Percentiles rank a stretch among this genome's conserved stretches.
These are phyloP conservation scores for Pythium grandisporangium DNA, from an alignment of 352 stramenopile genomes.

Conservation along the genomic window DNA sequence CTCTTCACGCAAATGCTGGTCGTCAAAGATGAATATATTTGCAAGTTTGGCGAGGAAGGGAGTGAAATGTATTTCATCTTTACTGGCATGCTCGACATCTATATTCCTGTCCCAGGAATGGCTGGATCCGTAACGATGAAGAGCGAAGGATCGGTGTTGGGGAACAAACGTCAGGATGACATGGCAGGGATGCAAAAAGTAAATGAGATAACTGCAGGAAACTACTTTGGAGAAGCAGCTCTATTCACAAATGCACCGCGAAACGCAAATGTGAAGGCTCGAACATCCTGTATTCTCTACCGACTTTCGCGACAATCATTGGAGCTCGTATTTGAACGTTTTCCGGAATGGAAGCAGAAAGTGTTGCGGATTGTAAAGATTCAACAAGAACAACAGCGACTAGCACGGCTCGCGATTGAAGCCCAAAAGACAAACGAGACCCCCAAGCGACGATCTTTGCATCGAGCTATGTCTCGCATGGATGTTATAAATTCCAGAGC, in stretches of 20 bases:
- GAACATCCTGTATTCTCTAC: slow-evolving; percentile 55
- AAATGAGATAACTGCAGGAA: slow-evolving; percentile 44
- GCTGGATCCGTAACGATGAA: neutral
- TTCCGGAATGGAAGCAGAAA: slow-evolving; percentile 53
- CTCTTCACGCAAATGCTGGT: slow-evolving; percentile 48
- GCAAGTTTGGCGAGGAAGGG: slow-evolving; percentile 39
- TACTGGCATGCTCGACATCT: slow-evolving; percentile 44
- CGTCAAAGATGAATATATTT: slow-evolving; percentile 49
- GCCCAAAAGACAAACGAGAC: slow-evolving; percentile 11
- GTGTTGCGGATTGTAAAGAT: slow-evolving; percentile 56
- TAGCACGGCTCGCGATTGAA: slow-evolving; percentile 31
- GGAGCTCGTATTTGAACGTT: slow-evolving; percentile 49
- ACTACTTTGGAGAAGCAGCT: slow-evolving; percentile 50
- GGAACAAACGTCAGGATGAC: no score
- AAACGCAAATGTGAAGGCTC: slow-evolving; percentile 48
- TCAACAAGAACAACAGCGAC: slow-evolving; percentile 46
- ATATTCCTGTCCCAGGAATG: slow-evolving; percentile 12
- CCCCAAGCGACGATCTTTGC: slow-evolving; percentile 6
- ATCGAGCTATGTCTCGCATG: slow-evolving; percentile 21
- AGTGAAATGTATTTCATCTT: slow-evolving; percentile 70
- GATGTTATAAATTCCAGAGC: slow-evolving; percentile 35
- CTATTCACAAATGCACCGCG: slow-evolving; percentile 46
- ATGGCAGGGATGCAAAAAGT: slow-evolving; percentile 27
- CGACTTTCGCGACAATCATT: slow-evolving; percentile 39
- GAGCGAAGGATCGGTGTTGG: slow-evolving; percentile 11